phyloP scores from a whole-genome alignment of 306 rosid species.

The Prunus campanulata region DNA sequence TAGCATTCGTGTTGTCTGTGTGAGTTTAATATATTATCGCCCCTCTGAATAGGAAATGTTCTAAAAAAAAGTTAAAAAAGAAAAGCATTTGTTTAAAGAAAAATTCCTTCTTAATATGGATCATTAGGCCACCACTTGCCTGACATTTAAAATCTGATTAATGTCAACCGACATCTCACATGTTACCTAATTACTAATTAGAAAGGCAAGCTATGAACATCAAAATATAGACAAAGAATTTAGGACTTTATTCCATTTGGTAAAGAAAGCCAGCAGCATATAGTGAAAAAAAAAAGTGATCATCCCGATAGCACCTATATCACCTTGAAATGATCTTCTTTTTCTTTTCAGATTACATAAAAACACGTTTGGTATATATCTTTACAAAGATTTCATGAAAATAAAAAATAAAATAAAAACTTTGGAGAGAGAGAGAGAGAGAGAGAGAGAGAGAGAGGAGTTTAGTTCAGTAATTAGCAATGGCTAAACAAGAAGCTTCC shows the following conservation, averaged over 20 bases:
- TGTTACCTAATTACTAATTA: conserved; percentile 11
- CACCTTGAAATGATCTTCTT: background rate
- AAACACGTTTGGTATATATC: conserved; percentile 35
- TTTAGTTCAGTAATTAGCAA: background rate
- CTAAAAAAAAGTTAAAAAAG: too few relatives aligned
- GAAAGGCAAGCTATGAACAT: conserved; percentile 50
- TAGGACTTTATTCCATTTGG: conserved; percentile 42
- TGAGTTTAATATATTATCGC: too few relatives aligned
- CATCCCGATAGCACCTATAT: background rate
- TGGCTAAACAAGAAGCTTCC: conserved; percentile 41
- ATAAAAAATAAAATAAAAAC: background rate
- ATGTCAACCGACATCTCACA: conserved; percentile 21
- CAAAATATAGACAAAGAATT: conserved; percentile 32
- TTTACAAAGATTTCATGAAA: background rate
- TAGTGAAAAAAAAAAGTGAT: conserved; percentile 21
- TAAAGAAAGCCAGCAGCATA: conserved; percentile 10
- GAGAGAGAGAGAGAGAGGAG: background rate
- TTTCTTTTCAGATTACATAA: background rate
- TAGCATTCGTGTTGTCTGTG: too few relatives aligned
- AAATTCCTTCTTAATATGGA: too few relatives aligned
- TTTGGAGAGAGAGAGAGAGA: background rate
- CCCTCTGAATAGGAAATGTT: too few relatives aligned
- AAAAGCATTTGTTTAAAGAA: too few relatives aligned
- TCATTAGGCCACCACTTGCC: too few relatives aligned
- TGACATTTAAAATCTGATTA: background rate